These are phyloP conservation scores for Rhamnella rubrinervis DNA, from an alignment of 331 rosid species.

Conservation along the genomic window DNA sequence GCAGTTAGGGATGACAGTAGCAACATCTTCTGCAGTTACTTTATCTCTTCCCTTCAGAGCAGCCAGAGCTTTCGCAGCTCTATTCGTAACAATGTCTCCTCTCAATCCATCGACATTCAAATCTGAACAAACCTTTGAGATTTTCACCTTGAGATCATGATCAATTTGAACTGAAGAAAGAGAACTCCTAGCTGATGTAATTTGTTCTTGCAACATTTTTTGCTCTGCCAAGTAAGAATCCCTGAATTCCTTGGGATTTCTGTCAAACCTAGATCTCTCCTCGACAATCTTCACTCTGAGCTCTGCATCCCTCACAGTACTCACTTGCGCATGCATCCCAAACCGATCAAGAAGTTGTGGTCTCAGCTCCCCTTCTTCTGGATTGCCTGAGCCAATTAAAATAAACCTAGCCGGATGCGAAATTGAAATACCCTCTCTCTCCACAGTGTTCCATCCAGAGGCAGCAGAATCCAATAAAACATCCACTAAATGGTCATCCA, in stretches of 20 bases:
- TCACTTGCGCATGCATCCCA: constrained; percentile 99
- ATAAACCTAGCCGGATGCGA: constrained; percentile 94
- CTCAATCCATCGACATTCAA: constrained; percentile 95
- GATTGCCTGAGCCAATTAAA: constrained; percentile 92
- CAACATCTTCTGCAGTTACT: constrained; percentile 79
- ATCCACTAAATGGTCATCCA: constrained; percentile 96
- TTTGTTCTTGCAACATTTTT: constrained; percentile 68
- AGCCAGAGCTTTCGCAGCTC: constrained; percentile 93
- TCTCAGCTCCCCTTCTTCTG: constrained; percentile 99
- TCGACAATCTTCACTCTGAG: constrained; percentile 95
- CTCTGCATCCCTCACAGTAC: constrained; percentile 96
- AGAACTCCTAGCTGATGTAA: constrained; percentile 59
- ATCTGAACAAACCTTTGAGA: constrained; percentile 85
- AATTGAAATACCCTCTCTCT: constrained; percentile 94
- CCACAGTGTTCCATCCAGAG: constrained; percentile 99
- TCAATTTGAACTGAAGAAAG: constrained; percentile 76
- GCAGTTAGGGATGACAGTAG: constrained; percentile 94
- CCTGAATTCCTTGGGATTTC: constrained; percentile 75
- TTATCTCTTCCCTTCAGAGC: constrained; percentile 77
- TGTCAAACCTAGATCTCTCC: constrained; percentile 85
- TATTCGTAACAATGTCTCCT: constrained; percentile 90
- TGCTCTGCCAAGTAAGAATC: constrained; percentile 63
- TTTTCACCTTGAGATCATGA: constrained; percentile 77
- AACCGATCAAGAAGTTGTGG: constrained; percentile 94
- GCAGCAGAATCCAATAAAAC: constrained; percentile 96